Percentiles rank a stretch among this genome's conserved stretches.
Conservation (phyloP, 73 alveolate species). For the Symbiodinium pilosum region DNA sequence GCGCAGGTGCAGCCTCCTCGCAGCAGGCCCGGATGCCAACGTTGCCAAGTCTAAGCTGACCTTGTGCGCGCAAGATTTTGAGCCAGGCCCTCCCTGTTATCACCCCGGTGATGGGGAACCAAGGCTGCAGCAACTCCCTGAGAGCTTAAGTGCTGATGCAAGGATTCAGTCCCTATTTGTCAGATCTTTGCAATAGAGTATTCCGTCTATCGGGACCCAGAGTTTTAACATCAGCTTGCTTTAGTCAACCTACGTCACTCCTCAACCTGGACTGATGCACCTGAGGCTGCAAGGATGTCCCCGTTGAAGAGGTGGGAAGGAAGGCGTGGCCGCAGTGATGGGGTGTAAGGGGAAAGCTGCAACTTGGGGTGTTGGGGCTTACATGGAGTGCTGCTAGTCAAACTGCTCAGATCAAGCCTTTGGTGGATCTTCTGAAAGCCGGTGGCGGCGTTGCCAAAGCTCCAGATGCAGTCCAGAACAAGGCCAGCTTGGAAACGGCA, state of each 20-base stretch:
- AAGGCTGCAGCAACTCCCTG: background rate
- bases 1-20: too few relatives aligned
- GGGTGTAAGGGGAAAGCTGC: too few relatives aligned
- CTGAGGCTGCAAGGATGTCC: conserved; percentile 5
- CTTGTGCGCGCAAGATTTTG: too few relatives aligned
- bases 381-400: too few relatives aligned
- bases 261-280: too few relatives aligned
- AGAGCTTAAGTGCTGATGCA: background rate
- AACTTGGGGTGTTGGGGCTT: too few relatives aligned
- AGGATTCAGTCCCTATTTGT: too few relatives aligned
- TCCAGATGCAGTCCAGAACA: conserved; percentile 33
- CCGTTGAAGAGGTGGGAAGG: background rate
- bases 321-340: background rate
- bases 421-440: conserved; percentile 63
- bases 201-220: too few relatives aligned
- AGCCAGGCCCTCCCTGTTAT: too few relatives aligned
- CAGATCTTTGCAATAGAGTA: too few relatives aligned
- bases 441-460: conserved; percentile 52
- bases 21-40: background rate
- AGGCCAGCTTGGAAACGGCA: conserved; percentile 18
- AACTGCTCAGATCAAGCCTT: conserved; percentile 58
- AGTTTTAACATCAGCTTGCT: too few relatives aligned
- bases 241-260: too few relatives aligned
- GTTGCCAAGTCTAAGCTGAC: background rate
- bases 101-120: background rate